Conservation (phyloP, 345 rosid species). For the Anastatica hierochuntica region DNA sequence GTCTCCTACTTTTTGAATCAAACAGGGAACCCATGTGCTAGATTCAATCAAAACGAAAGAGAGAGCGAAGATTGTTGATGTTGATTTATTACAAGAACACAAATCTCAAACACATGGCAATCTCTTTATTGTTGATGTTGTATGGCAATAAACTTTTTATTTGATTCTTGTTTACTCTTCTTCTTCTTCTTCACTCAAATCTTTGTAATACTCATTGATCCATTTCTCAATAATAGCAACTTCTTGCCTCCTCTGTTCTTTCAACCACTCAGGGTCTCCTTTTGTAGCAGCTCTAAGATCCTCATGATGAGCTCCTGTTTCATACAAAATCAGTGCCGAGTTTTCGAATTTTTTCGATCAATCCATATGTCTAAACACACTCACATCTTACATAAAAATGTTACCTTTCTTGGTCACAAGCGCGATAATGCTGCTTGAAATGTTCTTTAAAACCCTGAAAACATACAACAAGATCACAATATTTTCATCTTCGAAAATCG, state of each 20-base stretch:
- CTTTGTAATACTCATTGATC: constrained; percentile 44
- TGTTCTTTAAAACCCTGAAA: constrained; percentile 54
- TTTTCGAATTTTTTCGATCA: neutral
- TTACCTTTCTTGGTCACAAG: constrained; percentile 56
- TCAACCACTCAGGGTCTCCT: constrained; percentile 58
- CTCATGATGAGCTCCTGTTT: constrained; percentile 61
- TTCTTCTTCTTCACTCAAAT: constrained; percentile 26
- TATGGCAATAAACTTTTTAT: constrained; percentile 3
- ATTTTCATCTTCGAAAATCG: no score
- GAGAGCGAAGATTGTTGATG: no score
- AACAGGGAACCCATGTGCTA: neutral
- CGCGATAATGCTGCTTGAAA: constrained; percentile 54
- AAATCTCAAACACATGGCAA: neutral
- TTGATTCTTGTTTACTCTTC: constrained; percentile 3
- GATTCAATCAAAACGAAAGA: no score
- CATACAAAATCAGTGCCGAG: neutral
- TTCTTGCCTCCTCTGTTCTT: constrained; percentile 50
- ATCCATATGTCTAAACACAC: neutral
- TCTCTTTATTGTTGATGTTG: constrained; percentile 11
- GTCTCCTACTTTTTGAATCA: no score
- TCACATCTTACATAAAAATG: neutral
- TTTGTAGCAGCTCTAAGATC: constrained; percentile 48
- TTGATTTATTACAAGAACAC: neutral
- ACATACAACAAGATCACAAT: neutral
- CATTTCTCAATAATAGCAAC: constrained; percentile 46